phyloP scores from a whole-genome alignment of 2,329 filamentous ascomycete genomes.

The Trichoderma pleuroti region DNA sequence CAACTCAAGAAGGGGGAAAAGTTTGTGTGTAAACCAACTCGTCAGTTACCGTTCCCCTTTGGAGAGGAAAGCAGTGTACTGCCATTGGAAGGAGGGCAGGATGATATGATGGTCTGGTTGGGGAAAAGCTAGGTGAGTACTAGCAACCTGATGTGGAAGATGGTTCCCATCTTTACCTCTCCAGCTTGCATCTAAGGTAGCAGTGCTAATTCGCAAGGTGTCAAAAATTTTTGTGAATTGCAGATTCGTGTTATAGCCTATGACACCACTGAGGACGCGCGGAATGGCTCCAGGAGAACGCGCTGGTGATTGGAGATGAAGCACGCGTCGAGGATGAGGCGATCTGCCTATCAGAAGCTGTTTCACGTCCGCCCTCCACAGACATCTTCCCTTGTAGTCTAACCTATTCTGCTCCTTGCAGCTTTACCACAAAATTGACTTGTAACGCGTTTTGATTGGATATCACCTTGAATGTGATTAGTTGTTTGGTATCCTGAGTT shows the following conservation, averaged over 20 bases:
- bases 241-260: conserved; percentile 34
- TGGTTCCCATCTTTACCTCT: conserved; percentile 30
- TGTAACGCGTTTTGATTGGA: background rate
- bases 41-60: background rate
- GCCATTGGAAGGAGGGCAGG: background rate
- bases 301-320: conserved; percentile 48
- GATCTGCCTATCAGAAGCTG: conserved; percentile 43
- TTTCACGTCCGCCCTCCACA: conserved; percentile 39
- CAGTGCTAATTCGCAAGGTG: background rate
- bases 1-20: background rate
- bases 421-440: conserved; percentile 7
- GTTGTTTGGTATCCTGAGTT: background rate
- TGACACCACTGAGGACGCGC: conserved; percentile 41
- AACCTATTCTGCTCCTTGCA: conserved; percentile 28
- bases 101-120: background rate
- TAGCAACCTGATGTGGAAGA: background rate
- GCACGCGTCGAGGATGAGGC: conserved; percentile 47
- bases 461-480: background rate
- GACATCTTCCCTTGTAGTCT: conserved; percentile 26
- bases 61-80: background rate
- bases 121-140: background rate
- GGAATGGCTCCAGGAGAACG: conserved; percentile 38
- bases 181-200: conserved; percentile 20
- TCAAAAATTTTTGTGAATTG: conserved; percentile 34
- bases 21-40: background rate